phyloP scores from a whole-genome alignment of 1,284 basidiomycete genomes.

The Peniophora sp. region DNA sequence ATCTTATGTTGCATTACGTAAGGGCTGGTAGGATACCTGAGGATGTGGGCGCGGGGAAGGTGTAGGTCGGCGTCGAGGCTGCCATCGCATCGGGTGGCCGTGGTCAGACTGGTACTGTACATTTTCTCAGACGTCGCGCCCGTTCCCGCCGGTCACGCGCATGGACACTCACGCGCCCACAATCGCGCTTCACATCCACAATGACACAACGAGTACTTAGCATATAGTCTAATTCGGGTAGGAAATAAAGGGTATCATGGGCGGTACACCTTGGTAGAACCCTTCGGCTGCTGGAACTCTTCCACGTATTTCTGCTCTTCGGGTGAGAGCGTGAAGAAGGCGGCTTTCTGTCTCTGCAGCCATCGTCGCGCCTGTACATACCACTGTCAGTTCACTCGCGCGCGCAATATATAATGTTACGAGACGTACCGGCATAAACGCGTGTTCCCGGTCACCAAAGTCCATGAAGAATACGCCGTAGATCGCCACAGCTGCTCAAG shows the following conservation, averaged over 20 bases:
- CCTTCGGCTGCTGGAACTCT: background rate
- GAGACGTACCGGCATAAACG: slow-evolving; percentile 50
- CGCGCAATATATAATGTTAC: background rate
- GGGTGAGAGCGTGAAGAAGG: slow-evolving; percentile 26
- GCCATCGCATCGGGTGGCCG: background rate
- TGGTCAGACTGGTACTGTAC: background rate
- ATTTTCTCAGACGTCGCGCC: background rate
- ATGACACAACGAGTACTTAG: too few relatives aligned
- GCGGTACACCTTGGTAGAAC: background rate
- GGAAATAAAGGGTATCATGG: too few relatives aligned
- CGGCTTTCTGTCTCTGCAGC: slow-evolving; percentile 22
- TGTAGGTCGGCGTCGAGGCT: background rate
- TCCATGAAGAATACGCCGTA: slow-evolving; percentile 60
- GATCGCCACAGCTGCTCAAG: slow-evolving; percentile 15
- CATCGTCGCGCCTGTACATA: slow-evolving; percentile 24
- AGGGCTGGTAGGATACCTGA: slow-evolving; percentile 16
- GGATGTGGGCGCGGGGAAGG: background rate
- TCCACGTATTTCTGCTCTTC: slow-evolving; percentile 21
- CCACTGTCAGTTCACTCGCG: background rate
- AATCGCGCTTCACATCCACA: too few relatives aligned
- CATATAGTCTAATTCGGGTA: too few relatives aligned
- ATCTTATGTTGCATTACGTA: slow-evolving; percentile 2
- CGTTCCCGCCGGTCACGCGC: background rate
- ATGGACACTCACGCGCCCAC: background rate
- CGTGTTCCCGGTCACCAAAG: slow-evolving; percentile 62